Percentiles rank a stretch among this genome's conserved stretches.
These are phyloP conservation scores for Pseudoneurospora amorphoporcata DNA, from an alignment of 495 filamentous ascomycete species.

Conservation along the genomic window DNA sequence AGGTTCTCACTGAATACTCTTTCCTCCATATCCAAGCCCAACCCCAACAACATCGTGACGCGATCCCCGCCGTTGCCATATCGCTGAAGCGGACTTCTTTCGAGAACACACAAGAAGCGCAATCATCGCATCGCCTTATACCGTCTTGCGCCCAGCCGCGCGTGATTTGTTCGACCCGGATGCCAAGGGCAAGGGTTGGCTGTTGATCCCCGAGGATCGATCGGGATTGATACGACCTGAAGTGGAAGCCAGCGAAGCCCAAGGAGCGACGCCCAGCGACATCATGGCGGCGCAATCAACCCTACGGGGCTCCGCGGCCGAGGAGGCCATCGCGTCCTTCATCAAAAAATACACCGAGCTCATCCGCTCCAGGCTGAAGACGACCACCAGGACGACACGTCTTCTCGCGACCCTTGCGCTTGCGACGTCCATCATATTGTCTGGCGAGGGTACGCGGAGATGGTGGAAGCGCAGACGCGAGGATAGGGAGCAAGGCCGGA, in stretches of 20 bases:
- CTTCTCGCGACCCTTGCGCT: constrained; percentile 67
- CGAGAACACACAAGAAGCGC: not conserved
- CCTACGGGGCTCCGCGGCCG: constrained; percentile 49
- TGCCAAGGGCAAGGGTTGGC: not conserved
- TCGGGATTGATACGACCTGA: not conserved
- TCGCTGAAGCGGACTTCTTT: not conserved
- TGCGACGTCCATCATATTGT: constrained; percentile 60
- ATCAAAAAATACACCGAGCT: constrained; percentile 55
- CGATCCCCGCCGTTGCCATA: not conserved
- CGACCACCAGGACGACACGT: constrained; percentile 55
- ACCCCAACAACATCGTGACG: not conserved
- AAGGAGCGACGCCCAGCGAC: not conserved
- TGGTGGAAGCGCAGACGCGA: constrained; percentile 59
- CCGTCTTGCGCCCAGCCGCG: not conserved
- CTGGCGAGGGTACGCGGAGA: constrained; percentile 62
- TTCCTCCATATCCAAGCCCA: not conserved
- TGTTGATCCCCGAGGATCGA: not conserved
- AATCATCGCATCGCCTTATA: not conserved
- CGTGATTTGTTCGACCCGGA: not conserved
- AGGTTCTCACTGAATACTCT: not conserved
- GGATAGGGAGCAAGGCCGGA: constrained; percentile 69
- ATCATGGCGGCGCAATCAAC: constrained; percentile 83
- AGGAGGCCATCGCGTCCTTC: constrained; percentile 60
- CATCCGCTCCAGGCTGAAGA: constrained; percentile 47
- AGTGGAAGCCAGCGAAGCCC: not conserved